A percentile compares a stretch with the other conserved stretches of the same genome.
Conservation (phyloP, 768 basidiomycete genomes). For the Suillus subaureus region DNA sequence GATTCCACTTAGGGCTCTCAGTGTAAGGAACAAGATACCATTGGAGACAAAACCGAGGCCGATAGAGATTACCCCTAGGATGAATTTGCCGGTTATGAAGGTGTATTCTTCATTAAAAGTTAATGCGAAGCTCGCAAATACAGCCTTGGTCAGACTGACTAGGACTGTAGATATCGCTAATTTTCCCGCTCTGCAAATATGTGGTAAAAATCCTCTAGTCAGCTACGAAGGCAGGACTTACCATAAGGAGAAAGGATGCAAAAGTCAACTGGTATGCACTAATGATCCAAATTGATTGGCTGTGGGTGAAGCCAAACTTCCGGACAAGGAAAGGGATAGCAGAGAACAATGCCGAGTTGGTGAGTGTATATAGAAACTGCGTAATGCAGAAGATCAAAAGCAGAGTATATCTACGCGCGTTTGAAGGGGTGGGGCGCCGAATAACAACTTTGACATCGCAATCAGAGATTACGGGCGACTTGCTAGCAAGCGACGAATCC, state of each 20-base stretch:
- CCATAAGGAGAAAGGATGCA: slow-evolving; percentile 37
- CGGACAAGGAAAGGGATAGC: slow-evolving; percentile 33
- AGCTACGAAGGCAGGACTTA: slow-evolving; percentile 16
- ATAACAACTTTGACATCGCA: background rate
- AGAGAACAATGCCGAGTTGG: slow-evolving; percentile 34
- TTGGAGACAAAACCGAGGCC: background rate
- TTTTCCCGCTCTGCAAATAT: slow-evolving; percentile 29
- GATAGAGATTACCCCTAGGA: background rate
- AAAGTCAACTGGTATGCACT: slow-evolving; percentile 40
- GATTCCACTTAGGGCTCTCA: background rate
- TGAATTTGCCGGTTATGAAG: background rate
- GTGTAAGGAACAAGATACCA: background rate
- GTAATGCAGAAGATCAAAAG: slow-evolving; percentile 37
- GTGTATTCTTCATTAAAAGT: background rate
- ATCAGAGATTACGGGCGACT: background rate
- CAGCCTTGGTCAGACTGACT: slow-evolving; percentile 20
- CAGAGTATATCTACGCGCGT: slow-evolving; percentile 15
- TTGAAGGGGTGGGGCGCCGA: background rate
- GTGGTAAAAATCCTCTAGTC: background rate
- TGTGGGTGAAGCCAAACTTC: background rate
- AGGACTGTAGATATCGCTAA: slow-evolving; percentile 36
- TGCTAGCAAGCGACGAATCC: background rate
- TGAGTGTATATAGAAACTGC: slow-evolving; percentile 41
- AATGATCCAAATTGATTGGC: slow-evolving; percentile 30
- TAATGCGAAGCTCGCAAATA: background rate